Evolutionary conservation across 352 stramenopile species (phyloP).

Genomic region (Sclerospora graminicola): DNA sequence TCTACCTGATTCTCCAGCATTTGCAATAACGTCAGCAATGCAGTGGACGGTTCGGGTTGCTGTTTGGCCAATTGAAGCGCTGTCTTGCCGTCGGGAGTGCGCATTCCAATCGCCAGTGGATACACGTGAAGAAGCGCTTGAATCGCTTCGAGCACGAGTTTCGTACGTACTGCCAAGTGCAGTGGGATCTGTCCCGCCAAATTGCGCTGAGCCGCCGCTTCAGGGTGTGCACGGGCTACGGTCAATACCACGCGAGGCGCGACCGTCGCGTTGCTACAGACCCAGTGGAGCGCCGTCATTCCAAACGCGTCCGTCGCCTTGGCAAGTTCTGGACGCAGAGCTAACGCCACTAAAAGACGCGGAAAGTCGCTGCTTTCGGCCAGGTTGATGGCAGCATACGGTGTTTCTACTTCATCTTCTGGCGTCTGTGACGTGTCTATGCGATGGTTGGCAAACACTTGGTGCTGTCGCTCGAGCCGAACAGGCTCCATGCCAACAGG

Average conservation of each 20-base stretch:
- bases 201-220: constrained; percentile 31
- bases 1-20: no score
- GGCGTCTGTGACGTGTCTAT: constrained; percentile 2
- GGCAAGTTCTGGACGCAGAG: constrained; percentile 33
- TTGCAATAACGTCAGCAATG: constrained; percentile 17
- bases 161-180: constrained; percentile 56
- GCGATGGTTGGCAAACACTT: constrained; percentile 10
- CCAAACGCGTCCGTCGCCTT: constrained; percentile 43
- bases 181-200: constrained; percentile 51
- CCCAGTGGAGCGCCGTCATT: constrained; percentile 80
- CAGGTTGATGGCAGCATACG: constrained; percentile 25
- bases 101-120: constrained; percentile 30
- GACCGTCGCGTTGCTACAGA: constrained; percentile 48
- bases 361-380: constrained; percentile 38
- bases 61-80: constrained; percentile 35
- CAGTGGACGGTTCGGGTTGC: constrained; percentile 18
- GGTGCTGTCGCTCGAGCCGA: constrained; percentile 19
- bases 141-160: constrained; percentile 44
- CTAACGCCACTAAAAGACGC: constrained; percentile 29
- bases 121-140: constrained; percentile 63
- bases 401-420: constrained; percentile 11
- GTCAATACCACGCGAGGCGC: constrained; percentile 37
- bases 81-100: constrained; percentile 44
- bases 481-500: background rate
- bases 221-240: constrained; percentile 38